phyloP scores from a whole-genome alignment of 1,284 basidiomycete genomes.

The Pascua sp. region DNA sequence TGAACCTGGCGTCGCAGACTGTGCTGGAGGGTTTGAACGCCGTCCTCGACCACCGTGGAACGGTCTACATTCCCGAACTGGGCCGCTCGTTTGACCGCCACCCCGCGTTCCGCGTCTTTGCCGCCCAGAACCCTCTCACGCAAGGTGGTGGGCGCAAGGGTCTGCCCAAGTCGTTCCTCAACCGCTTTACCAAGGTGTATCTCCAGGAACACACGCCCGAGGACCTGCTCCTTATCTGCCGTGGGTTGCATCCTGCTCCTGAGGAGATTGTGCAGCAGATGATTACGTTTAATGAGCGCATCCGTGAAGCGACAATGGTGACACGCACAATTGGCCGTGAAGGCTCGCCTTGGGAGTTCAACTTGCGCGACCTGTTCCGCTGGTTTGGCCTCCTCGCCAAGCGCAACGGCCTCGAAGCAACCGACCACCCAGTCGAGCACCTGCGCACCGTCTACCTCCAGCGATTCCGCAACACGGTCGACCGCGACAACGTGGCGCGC shows the following conservation, averaged over 20 bases:
- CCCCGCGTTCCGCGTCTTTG: constrained; percentile 91
- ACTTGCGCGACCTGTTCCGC: constrained; percentile 88
- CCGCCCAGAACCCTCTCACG: constrained; percentile 93
- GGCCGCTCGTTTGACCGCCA: constrained; percentile 85
- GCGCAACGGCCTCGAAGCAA: constrained; percentile 59
- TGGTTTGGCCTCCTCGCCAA: constrained; percentile 62
- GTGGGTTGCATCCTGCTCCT: constrained; percentile 66
- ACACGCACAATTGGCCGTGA: constrained; percentile 71
- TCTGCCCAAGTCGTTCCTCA: constrained; percentile 93
- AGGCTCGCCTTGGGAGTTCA: constrained; percentile 98
- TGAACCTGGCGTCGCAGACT: constrained; percentile 95
- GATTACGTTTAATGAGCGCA: constrained; percentile 75
- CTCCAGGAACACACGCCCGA: constrained; percentile 77
- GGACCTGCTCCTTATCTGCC: constrained; percentile 79
- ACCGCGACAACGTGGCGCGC: constrained; percentile 60
- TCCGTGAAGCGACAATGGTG: constrained; percentile 69
- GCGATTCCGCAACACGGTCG: constrained; percentile 72
- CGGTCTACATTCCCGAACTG: constrained; percentile 92
- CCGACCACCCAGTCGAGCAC: constrained; percentile 61
- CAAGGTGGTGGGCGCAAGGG: constrained; percentile 98
- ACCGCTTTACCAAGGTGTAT: constrained; percentile 97
- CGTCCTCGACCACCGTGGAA: constrained; percentile 91
- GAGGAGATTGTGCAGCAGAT: constrained; percentile 64
- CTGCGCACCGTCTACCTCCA: constrained; percentile 74
- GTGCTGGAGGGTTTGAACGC: constrained; percentile 97